phyloP scores from a whole-genome alignment of 2,329 filamentous ascomycete species.

The Byssoonygena ceratinophila region DNA sequence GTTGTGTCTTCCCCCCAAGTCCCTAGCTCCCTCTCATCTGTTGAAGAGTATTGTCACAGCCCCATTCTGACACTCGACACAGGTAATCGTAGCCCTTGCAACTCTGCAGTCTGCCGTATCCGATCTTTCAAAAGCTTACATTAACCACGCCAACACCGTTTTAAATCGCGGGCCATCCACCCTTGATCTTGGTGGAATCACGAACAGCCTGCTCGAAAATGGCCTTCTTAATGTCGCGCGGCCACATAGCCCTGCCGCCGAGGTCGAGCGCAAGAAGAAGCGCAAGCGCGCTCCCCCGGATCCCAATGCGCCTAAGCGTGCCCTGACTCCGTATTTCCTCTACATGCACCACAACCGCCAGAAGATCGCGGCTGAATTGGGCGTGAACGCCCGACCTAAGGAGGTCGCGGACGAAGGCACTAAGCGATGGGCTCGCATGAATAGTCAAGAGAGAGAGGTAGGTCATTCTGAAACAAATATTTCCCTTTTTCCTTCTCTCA shows the following conservation, averaged over 20 bases:
- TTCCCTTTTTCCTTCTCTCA: too few species aligned
- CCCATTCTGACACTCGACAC: slow-evolving; percentile 23
- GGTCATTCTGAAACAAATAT: slow-evolving; percentile 20
- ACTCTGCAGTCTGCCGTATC: slow-evolving; percentile 71
- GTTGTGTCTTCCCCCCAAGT: background rate
- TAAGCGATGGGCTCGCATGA: slow-evolving; percentile 72
- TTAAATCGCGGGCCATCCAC: slow-evolving; percentile 51
- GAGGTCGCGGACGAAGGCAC: slow-evolving; percentile 82
- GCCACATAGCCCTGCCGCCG: slow-evolving; percentile 25
- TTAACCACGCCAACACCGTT: slow-evolving; percentile 77
- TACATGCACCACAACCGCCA: slow-evolving; percentile 82
- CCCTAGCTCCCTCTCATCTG: background rate
- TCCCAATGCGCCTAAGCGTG: slow-evolving; percentile 88
- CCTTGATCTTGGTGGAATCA: slow-evolving; percentile 44
- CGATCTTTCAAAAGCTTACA: slow-evolving; percentile 70
- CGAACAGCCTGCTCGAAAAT: slow-evolving; percentile 36
- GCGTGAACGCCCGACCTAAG: slow-evolving; percentile 64
- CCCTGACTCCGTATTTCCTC: slow-evolving; percentile 87
- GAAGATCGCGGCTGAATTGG: slow-evolving; percentile 69
- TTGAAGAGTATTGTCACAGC: background rate
- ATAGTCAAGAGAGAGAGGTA: slow-evolving; percentile 59
- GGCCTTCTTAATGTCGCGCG: slow-evolving; percentile 31
- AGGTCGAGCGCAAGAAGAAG: slow-evolving; percentile 63
- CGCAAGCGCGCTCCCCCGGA: slow-evolving; percentile 79
- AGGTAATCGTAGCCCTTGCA: slow-evolving; percentile 68